Evolutionary conservation across 148 eudicot genomes (phyloP), one percentile per base, ranked within the genome.

Genomic region (Tetragonia tetragonoides): DNA sequence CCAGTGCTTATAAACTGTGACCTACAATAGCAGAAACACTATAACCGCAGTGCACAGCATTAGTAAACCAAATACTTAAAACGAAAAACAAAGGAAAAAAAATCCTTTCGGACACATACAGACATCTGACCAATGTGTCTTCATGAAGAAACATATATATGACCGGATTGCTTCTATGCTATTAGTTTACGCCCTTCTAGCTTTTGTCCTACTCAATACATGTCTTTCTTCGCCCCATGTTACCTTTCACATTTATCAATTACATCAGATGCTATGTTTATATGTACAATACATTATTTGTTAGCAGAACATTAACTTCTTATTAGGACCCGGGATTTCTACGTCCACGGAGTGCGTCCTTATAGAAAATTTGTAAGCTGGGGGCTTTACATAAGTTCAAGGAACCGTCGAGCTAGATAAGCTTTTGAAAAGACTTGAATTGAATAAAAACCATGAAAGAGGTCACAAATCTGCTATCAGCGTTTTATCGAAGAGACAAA

Each of bases 201-300:
- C 28, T 23, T 57, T 17, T 8, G 18, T 62, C 34, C 38, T 62
- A 72, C 75, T 72, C 44, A 53, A 72, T 2, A 62, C 38, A 72
- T 7, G 24, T 21, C 53, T 70, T 47, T 24, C 53, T 21, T 59
- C 5, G 4, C 18, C 44, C 61, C 61, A 72, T 54, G 60, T 53
- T 51, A 17, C 41, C 49, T 72, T 34, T 15, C 62, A 6, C 62
- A 53, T 54, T 72, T 38, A 73, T 56, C 38, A 12, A 56, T 56
- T 20, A 56, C 75, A 73, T 34, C 65, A 73, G 47, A 73, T 73
- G 65, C 65, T 39, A 73, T 37, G 65, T 5, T 17, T 49, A 38
- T 12, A 57, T 47, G 37, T 23, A 47, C 14, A 2, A 37, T 6
- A 72, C 63, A 73, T 39, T 5, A 37, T 17, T 38, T 54, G 49